Percentiles rank a stretch among this genome's conserved stretches.
These are phyloP conservation scores for Malus hybrid DNA, from an alignment of 331 rosid genomes.

Conservation along the genomic window DNA sequence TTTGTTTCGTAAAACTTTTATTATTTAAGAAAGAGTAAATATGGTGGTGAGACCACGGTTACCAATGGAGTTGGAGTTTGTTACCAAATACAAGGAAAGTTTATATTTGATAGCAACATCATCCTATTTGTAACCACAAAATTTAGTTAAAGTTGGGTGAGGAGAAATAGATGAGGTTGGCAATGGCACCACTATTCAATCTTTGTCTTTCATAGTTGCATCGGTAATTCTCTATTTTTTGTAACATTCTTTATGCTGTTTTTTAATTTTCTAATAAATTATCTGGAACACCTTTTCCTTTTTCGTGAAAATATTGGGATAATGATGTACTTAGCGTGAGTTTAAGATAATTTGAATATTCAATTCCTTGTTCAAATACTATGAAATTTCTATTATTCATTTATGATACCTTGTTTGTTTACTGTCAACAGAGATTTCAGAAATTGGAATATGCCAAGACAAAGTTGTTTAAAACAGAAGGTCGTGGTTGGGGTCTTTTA, in stretches of 20 bases:
- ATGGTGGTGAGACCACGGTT: not conserved
- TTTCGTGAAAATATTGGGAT: not conserved
- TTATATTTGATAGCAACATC: not conserved
- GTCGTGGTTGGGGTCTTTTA: constrained; percentile 94
- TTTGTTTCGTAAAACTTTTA: not conserved
- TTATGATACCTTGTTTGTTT: constrained; percentile 14
- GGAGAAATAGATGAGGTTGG: not conserved
- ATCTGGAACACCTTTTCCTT: not conserved
- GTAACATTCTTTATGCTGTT: not conserved
- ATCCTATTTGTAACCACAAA: not conserved
- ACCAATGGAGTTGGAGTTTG: not conserved
- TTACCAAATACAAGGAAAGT: not conserved
- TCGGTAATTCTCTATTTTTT: not conserved
- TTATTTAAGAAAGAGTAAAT: not conserved
- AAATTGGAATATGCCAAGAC: constrained; percentile 80
- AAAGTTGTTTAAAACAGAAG: constrained; percentile 78
- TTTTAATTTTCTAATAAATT: not conserved
- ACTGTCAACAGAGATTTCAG: constrained; percentile 65
- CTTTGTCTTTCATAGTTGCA: not conserved
- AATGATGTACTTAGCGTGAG: not conserved
- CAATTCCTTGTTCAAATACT: constrained; percentile 5
- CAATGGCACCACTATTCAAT: not conserved
- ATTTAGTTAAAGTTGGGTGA: not conserved
- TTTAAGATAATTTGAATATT: not conserved
- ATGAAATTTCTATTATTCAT: constrained; percentile 3